Evolutionary conservation across 2,329 filamentous ascomycete species (phyloP), one percentile per base, ranked within the genome.

Genomic region (Tolypocladium paradoxum): DNA sequence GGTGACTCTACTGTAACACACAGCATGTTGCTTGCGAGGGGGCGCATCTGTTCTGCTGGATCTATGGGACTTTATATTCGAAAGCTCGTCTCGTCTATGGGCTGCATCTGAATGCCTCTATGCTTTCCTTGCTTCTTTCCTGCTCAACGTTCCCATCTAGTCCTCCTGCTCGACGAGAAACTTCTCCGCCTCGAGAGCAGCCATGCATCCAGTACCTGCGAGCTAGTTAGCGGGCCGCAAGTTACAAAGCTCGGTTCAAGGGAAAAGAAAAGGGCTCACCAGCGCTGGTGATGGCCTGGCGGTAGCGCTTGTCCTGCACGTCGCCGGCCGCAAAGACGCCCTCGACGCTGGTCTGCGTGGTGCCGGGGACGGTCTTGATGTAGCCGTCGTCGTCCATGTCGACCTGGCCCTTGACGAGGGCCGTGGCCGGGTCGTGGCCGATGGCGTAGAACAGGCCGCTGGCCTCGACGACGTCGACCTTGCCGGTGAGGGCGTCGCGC

Each of bases 361-460:
- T 92, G 53, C 93, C 95, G 4, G 93, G 87, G 70, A 87, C 82
- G 53, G 93, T 99, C 62, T 90, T 70, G 55, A 99, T 83, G 73
- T 99, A 99, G 24, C 90, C 90, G 58, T 99, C 92, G 58, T 82
- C 80, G 65, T 99, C 95, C 64, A 87, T 88, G 57, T 93, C 81
- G 56, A 99, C 65, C 75, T 97, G 90, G 51, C 82, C 90, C 81
- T 93, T 95, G 73, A 99, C 87, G 40, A 99, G 78, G n/a, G 73
- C 65, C 0, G 90, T 97, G 49, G 93, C 95, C 14, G 93, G 93
- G 68, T 96, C 92, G 73, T 99, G 93, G 27, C 93, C 93, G 51
- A 99, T 87, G 64, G 95, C 93, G 71, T 99, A 99, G 74, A 99
- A 99, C 27, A 99, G 78, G 31, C 93, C 93, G 70, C 87, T 95